Evolutionary conservation across 1,284 basidiomycete genomes (phyloP).

Genomic region (Sphaerobolus stellatus): DNA sequence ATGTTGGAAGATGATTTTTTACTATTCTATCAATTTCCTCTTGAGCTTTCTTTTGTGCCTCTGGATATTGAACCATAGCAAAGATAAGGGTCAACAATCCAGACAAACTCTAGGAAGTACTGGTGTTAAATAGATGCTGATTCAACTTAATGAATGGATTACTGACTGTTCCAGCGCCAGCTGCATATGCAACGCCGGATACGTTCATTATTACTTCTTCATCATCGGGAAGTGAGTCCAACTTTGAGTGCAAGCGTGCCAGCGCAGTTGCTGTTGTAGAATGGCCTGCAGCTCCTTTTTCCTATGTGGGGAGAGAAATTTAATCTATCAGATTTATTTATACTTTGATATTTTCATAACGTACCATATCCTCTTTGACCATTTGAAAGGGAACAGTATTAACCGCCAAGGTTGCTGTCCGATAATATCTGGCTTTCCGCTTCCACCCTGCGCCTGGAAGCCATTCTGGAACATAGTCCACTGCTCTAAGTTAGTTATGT

Average conservation of each 20-base stretch:
- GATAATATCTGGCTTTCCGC: slow-evolving; percentile 38
- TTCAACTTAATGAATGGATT: too few species aligned
- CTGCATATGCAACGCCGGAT: slow-evolving; percentile 39
- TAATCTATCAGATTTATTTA: not conserved
- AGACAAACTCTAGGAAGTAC: not conserved
- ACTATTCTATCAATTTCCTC: slow-evolving; percentile 31
- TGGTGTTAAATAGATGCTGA: too few species aligned
- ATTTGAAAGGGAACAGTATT: slow-evolving; percentile 37
- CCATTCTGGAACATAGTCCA: slow-evolving; percentile 49
- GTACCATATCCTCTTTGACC: slow-evolving; percentile 42
- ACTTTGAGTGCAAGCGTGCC: not conserved
- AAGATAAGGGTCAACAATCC: not conserved
- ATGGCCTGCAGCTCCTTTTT: not conserved
- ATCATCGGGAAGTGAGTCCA: slow-evolving; percentile 20
- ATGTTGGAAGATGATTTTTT: slow-evolving; percentile 21
- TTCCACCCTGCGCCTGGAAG: slow-evolving; percentile 49
- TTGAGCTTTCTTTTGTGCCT: slow-evolving; percentile 26
- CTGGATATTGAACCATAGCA: slow-evolving; percentile 17
- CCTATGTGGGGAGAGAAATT: not conserved
- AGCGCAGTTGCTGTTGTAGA: not conserved
- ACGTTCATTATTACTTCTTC: slow-evolving; percentile 38
- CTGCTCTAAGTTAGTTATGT: slow-evolving; percentile 18
- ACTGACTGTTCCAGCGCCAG: slow-evolving; percentile 23
- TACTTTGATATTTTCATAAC: not conserved
- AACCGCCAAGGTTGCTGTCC: slow-evolving; percentile 29